Evolutionary conservation across 2,329 filamentous ascomycete genomes (phyloP).

Genomic region (Cryphonectria nitschkei): DNA sequence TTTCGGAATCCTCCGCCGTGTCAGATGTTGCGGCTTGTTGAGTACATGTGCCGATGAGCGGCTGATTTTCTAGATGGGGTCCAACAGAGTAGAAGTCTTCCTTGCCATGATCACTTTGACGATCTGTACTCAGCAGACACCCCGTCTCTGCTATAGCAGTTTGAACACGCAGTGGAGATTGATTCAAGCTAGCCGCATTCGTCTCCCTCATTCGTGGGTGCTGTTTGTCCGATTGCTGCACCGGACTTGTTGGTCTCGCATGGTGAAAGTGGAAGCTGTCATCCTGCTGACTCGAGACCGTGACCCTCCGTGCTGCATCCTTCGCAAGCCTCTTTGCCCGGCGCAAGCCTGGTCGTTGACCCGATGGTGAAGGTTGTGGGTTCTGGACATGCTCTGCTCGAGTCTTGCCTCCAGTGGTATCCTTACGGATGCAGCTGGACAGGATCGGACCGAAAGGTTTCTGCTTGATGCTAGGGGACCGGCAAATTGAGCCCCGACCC

Average conservation of each 20-base stretch:
- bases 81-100: background rate
- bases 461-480: constrained; percentile 4
- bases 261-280: constrained; percentile 41
- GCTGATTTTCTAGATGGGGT: background rate
- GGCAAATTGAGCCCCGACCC: background rate
- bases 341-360: background rate
- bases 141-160: background rate
- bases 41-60: background rate
- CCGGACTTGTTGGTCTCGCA: constrained; percentile 19
- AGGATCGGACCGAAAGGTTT: background rate
- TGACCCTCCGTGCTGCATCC: background rate
- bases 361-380: background rate
- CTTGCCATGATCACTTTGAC: background rate
- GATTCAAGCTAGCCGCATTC: background rate
- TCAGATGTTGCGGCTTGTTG: background rate
- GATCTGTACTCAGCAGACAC: background rate
- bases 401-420: background rate
- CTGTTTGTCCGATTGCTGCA: background rate
- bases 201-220: background rate
- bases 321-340: background rate
- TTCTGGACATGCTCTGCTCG: background rate
- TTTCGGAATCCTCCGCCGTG: background rate
- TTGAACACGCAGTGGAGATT: background rate
- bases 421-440: background rate
- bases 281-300: constrained; percentile 35